Evolutionary conservation across 176 grass and related monocot genomes (phyloP).

Genomic region (Leersia perrieri): DNA sequence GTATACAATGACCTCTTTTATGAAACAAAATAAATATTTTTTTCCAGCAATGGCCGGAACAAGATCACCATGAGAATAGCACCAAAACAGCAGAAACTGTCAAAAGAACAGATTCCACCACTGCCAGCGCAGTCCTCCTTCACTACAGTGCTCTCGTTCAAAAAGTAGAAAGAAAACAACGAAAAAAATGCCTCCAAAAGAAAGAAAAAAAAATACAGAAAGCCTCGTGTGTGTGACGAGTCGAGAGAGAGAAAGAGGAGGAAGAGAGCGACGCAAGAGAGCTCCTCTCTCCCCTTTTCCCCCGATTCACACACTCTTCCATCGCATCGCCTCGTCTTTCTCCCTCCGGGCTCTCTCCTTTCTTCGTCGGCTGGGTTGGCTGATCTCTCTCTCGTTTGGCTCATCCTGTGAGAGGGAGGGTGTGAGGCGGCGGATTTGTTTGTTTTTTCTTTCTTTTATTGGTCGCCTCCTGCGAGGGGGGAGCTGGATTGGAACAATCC

Average conservation of each 20-base stretch:
- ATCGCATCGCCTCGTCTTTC: slow-evolving; percentile 1
- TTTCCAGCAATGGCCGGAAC: neutral
- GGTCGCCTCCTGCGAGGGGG: neutral
- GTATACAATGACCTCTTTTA: neutral
- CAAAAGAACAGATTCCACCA: neutral
- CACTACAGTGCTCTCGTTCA: neutral
- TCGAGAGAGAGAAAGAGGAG: neutral
- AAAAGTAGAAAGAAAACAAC: neutral
- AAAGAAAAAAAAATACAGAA: neutral
- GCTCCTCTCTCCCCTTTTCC: neutral
- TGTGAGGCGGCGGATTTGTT: slow-evolving; percentile 12
- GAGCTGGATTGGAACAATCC: slow-evolving; percentile 17
- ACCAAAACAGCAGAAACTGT: neutral
- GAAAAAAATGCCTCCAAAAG: neutral
- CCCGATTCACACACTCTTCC: slow-evolving; percentile 23
- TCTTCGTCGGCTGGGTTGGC: slow-evolving; percentile 22
- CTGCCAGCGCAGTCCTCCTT: neutral
- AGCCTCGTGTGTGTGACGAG: no score
- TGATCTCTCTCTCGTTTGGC: neutral
- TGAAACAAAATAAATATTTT: neutral
- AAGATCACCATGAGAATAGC: neutral
- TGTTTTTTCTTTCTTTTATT: neutral
- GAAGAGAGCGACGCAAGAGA: slow-evolving; percentile 32
- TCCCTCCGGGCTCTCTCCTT: slow-evolving; percentile 2
- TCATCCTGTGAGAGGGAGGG: neutral